Evolutionary conservation across 2,329 filamentous ascomycete species (phyloP).

Genomic region (Botrytis deweyae): DNA sequence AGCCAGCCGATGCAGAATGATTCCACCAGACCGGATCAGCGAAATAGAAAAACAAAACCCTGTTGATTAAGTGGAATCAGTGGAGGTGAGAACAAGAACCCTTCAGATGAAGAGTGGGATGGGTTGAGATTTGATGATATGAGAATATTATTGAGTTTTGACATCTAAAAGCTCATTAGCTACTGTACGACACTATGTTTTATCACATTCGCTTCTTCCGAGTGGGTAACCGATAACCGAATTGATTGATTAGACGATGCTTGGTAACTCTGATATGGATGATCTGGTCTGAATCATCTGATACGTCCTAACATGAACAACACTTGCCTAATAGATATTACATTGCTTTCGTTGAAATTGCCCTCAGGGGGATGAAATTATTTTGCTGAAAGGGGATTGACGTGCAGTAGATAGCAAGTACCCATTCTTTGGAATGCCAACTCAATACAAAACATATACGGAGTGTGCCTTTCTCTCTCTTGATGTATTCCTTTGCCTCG

Average conservation of each 20-base stretch:
- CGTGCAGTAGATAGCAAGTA: background rate
- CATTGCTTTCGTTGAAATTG: constrained; percentile 3
- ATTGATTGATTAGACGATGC: constrained; percentile 3
- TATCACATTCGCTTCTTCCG: constrained; percentile 10
- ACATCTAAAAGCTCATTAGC: constrained; percentile 2
- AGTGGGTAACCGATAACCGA: background rate
- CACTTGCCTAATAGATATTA: background rate
- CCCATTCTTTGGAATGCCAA: background rate
- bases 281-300: background rate
- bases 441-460: background rate
- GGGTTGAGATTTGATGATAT: constrained; percentile 4
- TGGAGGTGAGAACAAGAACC: background rate
- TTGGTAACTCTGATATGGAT: background rate
- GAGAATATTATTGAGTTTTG: background rate
- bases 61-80: background rate
- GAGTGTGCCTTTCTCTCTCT: background rate
- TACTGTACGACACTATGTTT: background rate
- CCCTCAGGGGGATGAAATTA: background rate
- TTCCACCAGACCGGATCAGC: constrained; percentile 16
- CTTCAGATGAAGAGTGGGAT: constrained; percentile 6
- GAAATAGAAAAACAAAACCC: background rate
- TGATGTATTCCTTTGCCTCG: background rate
- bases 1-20: constrained; percentile 19
- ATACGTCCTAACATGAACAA: background rate
- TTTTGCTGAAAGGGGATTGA: background rate